These are phyloP conservation scores for Aspergillus hortae DNA, from an alignment of 2,329 filamentous ascomycete genomes.

Conservation along the genomic window DNA sequence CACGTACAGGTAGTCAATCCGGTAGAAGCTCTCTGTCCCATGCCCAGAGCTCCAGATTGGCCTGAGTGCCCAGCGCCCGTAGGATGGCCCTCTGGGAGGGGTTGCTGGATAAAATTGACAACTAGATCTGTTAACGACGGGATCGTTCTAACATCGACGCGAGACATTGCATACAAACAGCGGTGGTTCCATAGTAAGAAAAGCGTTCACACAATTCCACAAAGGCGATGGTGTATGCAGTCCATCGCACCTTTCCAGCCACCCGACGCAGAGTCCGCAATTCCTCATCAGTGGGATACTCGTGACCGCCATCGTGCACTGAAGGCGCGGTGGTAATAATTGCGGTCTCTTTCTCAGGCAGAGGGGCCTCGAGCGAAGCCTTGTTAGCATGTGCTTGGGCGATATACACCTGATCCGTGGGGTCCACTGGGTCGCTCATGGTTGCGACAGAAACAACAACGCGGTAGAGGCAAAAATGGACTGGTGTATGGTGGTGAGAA, in stretches of 20 bases:
- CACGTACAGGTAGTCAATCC: constrained; percentile 46
- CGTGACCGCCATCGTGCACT: constrained; percentile 5
- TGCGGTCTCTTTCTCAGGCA: constrained; percentile 5
- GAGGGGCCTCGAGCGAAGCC: neutral
- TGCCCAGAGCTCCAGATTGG: constrained; percentile 53
- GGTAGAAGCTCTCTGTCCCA: constrained; percentile 58
- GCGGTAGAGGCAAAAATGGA: neutral
- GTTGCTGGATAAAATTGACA: constrained; percentile 61
- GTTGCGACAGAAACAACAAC: neutral
- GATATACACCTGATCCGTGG: constrained; percentile 4
- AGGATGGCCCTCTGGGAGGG: constrained; percentile 52
- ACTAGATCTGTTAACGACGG: constrained; percentile 30
- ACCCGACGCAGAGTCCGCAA: constrained; percentile 34
- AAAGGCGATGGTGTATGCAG: constrained; percentile 67
- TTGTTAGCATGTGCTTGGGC: constrained; percentile 9
- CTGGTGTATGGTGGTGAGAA: neutral
- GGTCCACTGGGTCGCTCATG: constrained; percentile 10
- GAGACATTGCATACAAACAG: constrained; percentile 52
- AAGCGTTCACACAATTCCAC: constrained; percentile 74
- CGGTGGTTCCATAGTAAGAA: constrained; percentile 70
- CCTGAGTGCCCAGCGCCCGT: constrained; percentile 46
- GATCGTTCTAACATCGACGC: neutral
- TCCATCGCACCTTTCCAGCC: constrained; percentile 53
- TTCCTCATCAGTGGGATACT: constrained; percentile 33
- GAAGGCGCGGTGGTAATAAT: constrained; percentile 2